These are phyloP conservation scores for Obelidium mucronatum DNA, from an alignment of 192 early-diverging fungal genomes.

Conservation along the genomic window DNA sequence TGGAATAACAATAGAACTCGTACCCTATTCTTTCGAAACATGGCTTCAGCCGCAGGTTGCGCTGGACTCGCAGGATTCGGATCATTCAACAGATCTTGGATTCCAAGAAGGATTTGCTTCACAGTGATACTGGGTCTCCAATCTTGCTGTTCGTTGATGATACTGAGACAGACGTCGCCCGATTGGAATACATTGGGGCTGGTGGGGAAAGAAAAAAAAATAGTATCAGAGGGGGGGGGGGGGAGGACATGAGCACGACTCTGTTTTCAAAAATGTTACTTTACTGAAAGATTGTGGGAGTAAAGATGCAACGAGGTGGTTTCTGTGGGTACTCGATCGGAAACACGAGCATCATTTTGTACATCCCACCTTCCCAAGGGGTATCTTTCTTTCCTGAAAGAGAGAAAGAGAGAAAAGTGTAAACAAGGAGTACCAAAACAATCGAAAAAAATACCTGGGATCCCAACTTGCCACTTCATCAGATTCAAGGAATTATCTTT, in stretches of 20 bases:
- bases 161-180: constrained; percentile 95
- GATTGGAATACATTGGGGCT: constrained; percentile 94
- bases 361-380: constrained; percentile 85
- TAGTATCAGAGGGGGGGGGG: constrained; percentile 75
- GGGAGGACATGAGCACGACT: no score
- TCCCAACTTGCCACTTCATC: constrained; percentile 81
- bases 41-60: constrained; percentile 76
- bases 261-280: constrained; percentile 44
- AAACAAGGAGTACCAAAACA: constrained; percentile 22
- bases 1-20: background rate
- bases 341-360: constrained; percentile 81
- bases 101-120: constrained; percentile 95
- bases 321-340: constrained; percentile 85
- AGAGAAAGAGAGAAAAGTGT: background rate
- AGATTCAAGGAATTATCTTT: constrained; percentile 80
- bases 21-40: constrained; percentile 66
- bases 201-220: background rate
- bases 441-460: no score
- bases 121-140: constrained; percentile 82
- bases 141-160: constrained; percentile 92
- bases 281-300: constrained; percentile 30
- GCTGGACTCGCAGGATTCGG: constrained; percentile 92
- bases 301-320: constrained; percentile 76
- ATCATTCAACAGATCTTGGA: constrained; percentile 86
- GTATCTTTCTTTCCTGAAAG: constrained; percentile 51